phyloP scores from a whole-genome alignment of 2,329 filamentous ascomycete species.

The Aspergillus sp. region DNA sequence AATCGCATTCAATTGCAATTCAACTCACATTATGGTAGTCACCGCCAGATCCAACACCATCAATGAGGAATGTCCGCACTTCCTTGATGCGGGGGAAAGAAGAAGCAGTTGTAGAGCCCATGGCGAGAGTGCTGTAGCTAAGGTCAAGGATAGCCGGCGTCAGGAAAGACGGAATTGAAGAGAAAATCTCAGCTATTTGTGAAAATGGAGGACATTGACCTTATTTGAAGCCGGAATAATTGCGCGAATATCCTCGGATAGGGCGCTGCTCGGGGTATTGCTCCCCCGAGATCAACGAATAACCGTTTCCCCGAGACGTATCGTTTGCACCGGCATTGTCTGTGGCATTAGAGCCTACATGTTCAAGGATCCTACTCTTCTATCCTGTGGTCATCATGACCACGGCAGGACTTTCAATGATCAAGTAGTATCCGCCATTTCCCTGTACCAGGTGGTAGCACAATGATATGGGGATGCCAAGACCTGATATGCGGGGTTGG shows the following conservation, averaged over 20 bases:
- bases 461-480: neutral
- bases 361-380: neutral
- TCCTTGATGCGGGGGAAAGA: slow-evolving; percentile 40
- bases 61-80: slow-evolving; percentile 41
- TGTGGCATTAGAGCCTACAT: neutral
- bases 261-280: slow-evolving; percentile 22
- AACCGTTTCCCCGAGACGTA: neutral
- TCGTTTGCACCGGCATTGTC: neutral
- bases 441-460: neutral
- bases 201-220: neutral
- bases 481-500: neutral
- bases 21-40: slow-evolving; percentile 79
- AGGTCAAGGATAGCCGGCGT: neutral
- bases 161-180: neutral
- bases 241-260: slow-evolving; percentile 4
- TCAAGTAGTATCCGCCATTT: no score
- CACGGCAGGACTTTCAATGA: no score
- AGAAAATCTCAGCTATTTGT: neutral
- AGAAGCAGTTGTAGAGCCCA: slow-evolving; percentile 20
- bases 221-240: neutral
- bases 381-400: no score
- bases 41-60: slow-evolving; percentile 42
- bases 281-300: slow-evolving; percentile 18
- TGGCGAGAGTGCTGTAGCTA: slow-evolving; percentile 10
- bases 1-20: neutral